Percentiles rank a stretch among this genome's conserved stretches.
Conservation (phyloP, 306 rosid genomes). For the Cucumis cinereus region DNA sequence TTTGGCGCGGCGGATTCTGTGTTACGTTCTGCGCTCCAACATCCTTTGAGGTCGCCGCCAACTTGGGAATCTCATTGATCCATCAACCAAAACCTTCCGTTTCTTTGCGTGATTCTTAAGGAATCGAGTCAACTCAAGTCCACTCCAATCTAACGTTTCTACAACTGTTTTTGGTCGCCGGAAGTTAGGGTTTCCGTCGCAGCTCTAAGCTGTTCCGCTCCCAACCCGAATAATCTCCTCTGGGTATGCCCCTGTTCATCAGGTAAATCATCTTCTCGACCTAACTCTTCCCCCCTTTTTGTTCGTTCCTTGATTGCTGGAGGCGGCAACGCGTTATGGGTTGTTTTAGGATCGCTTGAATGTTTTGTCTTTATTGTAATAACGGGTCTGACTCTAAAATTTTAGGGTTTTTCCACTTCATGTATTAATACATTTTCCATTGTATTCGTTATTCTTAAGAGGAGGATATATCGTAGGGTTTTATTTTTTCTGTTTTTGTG, state of each 20-base stretch:
- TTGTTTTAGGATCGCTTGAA: not conserved
- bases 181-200: not conserved
- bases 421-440: not conserved
- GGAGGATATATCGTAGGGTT: not conserved
- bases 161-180: not conserved
- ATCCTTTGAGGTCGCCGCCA: not conserved
- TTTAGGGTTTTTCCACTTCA: not conserved
- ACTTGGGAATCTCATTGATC: not conserved
- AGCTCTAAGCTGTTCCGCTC: not conserved
- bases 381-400: not conserved
- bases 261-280: not conserved
- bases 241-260: not conserved
- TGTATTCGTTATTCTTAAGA: not conserved
- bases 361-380: not conserved
- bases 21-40: not conserved
- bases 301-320: not conserved
- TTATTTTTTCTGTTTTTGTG: not conserved
- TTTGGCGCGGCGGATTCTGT: constrained; percentile 4
- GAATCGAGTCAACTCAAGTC: not conserved
- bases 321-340: not conserved
- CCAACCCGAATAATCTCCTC: not conserved
- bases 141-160: not conserved
- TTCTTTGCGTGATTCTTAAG: not conserved
- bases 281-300: not conserved
- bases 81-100: not conserved